phyloP scores from a whole-genome alignment of 2,329 filamentous ascomycete species.

The Monosporascus ibericus region DNA sequence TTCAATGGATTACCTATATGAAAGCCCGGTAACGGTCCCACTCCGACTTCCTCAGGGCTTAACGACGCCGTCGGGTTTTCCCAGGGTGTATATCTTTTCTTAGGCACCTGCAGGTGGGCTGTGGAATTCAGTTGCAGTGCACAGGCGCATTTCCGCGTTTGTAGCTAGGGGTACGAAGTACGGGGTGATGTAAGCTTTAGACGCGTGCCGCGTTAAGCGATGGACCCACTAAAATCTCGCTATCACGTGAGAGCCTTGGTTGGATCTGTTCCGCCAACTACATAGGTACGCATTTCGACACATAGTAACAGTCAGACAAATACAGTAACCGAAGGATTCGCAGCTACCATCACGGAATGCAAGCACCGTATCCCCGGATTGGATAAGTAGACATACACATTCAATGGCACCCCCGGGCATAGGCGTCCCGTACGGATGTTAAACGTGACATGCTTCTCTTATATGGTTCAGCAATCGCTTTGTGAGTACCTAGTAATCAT shows the following conservation, averaged over 20 bases:
- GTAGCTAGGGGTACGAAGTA: not conserved
- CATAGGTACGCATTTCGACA: not conserved
- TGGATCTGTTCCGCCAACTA: too few relatives aligned
- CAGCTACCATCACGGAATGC: too few relatives aligned
- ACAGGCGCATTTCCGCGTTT: not conserved
- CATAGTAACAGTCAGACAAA: not conserved
- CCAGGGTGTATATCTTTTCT: not conserved
- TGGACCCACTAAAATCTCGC: not conserved
- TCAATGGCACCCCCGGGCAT: too few relatives aligned
- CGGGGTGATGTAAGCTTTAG: not conserved
- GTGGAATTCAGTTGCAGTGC: not conserved
- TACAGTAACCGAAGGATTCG: too few relatives aligned
- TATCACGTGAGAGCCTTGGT: not conserved
- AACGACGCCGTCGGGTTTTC: too few relatives aligned
- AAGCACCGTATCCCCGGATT: too few relatives aligned
- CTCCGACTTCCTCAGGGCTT: too few relatives aligned
- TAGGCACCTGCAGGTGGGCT: not conserved
- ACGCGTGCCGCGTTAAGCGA: not conserved
- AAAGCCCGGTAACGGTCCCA: not conserved
- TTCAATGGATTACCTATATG: not conserved
- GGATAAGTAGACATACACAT: too few relatives aligned
- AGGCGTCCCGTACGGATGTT: too few relatives aligned
- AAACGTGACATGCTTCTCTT: too few relatives aligned
- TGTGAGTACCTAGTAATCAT: too few relatives aligned
- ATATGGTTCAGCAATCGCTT: too few relatives aligned